Evolutionary conservation across 176 grass and related monocot species (phyloP).

Genomic region (Raddia distichophylla): DNA sequence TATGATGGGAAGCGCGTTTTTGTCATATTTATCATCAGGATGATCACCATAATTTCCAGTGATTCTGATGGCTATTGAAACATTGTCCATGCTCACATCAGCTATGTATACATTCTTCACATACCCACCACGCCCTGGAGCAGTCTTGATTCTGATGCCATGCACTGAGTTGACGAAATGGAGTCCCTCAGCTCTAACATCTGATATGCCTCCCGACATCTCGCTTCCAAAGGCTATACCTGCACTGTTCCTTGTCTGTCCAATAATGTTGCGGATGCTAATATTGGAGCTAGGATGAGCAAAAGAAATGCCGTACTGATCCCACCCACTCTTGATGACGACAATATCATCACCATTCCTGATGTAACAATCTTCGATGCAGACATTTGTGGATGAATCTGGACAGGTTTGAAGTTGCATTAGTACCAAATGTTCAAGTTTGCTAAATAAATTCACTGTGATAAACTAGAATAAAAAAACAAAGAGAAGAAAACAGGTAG

Average conservation of each 20-base stretch:
- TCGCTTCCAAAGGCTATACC: constrained; percentile 81
- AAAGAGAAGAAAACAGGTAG: not conserved
- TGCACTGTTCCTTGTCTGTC: constrained; percentile 54
- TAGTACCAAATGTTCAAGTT: constrained; percentile 4
- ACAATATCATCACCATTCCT: constrained; percentile 76
- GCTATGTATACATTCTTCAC: constrained; percentile 68
- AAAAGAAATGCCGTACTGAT: constrained; percentile 86
- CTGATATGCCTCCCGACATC: constrained; percentile 93
- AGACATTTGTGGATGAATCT: constrained; percentile 82
- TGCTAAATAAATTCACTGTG: constrained; percentile 8
- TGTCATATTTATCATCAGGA: constrained; percentile 78
- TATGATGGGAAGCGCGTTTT: constrained; percentile 61
- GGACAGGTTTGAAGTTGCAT: constrained; percentile 35
- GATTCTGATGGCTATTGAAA: constrained; percentile 82
- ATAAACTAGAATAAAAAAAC: not conserved
- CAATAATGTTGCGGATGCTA: constrained; percentile 67
- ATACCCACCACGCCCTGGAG: constrained; percentile 67
- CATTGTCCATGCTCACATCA: constrained; percentile 63
- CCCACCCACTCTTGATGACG: constrained; percentile 90
- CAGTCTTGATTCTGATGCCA: constrained; percentile 83
- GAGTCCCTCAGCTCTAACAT: constrained; percentile 59
- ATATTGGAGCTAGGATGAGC: constrained; percentile 79
- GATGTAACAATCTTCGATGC: constrained; percentile 88
- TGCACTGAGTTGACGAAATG: constrained; percentile 66
- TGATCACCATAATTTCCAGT: constrained; percentile 70